Evolutionary conservation across 2,329 filamentous ascomycete genomes (phyloP).

Genomic region (Xylariaceae sp.): DNA sequence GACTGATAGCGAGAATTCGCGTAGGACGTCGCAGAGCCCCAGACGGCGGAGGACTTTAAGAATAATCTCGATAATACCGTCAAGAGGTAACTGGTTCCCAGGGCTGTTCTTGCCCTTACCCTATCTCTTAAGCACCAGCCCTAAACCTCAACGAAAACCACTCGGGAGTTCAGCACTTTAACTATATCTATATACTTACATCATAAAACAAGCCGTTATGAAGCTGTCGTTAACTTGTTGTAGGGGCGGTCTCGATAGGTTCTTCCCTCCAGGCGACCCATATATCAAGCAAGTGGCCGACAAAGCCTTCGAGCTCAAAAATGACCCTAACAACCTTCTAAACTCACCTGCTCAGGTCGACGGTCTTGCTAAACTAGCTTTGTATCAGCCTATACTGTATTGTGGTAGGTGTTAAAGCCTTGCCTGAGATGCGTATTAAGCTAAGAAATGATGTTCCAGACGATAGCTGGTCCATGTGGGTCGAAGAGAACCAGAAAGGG

Average conservation of each 20-base stretch:
- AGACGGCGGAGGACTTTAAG: too few relatives aligned
- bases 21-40: too few relatives aligned
- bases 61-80: too few relatives aligned
- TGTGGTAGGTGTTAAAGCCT: constrained; percentile 18
- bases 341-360: constrained; percentile 24
- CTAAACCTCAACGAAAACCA: too few relatives aligned
- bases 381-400: constrained; percentile 28
- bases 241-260: constrained; percentile 21
- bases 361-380: constrained; percentile 22
- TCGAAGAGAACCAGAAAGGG: constrained; percentile 16
- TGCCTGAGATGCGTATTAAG: background rate
- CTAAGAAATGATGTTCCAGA: constrained; percentile 12
- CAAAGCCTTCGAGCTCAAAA: constrained; percentile 19
- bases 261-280: constrained; percentile 23
- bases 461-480: constrained; percentile 29
- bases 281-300: constrained; percentile 28
- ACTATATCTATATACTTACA: too few relatives aligned
- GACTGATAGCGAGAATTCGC: background rate
- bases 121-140: background rate
- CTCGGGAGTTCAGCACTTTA: background rate
- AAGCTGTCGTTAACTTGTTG: too few relatives aligned
- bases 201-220: background rate
- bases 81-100: too few relatives aligned
- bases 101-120: background rate
- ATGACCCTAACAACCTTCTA: constrained; percentile 23